Evolutionary conservation across 495 filamentous ascomycete species (phyloP).

Genomic region (Penicillium atrosanguineum): DNA sequence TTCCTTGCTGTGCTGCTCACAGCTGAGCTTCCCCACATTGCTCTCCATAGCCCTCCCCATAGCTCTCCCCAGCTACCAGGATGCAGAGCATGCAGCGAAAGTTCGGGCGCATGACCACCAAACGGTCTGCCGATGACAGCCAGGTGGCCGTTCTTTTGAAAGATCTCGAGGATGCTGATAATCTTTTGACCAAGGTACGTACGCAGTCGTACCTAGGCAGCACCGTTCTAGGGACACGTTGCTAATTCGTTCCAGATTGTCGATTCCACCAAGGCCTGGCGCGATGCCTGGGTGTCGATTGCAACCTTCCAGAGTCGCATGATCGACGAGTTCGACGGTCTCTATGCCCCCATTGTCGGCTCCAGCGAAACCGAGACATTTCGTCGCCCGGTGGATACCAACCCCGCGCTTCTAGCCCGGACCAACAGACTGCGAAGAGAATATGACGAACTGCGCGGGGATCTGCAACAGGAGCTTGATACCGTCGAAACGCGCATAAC

Average conservation of each 20-base stretch:
- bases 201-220: conserved; percentile 10
- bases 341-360: conserved; percentile 82
- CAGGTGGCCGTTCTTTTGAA: conserved; percentile 73
- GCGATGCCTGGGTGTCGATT: conserved; percentile 79
- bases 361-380: conserved; percentile 50
- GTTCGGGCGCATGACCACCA: conserved; percentile 66
- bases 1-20: conserved; percentile 1
- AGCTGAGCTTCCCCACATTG: neutral
- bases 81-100: conserved; percentile 82
- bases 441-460: conserved; percentile 71
- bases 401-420: conserved; percentile 59
- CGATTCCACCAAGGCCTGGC: conserved; percentile 77
- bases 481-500: conserved; percentile 72
- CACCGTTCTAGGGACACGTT: conserved; percentile 5
- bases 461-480: conserved; percentile 70
- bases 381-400: conserved; percentile 58
- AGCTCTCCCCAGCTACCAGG: neutral
- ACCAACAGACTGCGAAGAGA: conserved; percentile 64
- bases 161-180: conserved; percentile 84
- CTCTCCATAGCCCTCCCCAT: neutral
- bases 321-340: conserved; percentile 66
- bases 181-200: conserved; percentile 65
- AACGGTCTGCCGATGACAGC: conserved; percentile 70
- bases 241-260: conserved; percentile 58
- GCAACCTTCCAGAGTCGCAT: conserved; percentile 68